A percentile compares a stretch with the other conserved stretches of the same genome.
phyloP scores from a whole-genome alignment of 768 basidiomycete species.

The Phylloporus sp. region DNA sequence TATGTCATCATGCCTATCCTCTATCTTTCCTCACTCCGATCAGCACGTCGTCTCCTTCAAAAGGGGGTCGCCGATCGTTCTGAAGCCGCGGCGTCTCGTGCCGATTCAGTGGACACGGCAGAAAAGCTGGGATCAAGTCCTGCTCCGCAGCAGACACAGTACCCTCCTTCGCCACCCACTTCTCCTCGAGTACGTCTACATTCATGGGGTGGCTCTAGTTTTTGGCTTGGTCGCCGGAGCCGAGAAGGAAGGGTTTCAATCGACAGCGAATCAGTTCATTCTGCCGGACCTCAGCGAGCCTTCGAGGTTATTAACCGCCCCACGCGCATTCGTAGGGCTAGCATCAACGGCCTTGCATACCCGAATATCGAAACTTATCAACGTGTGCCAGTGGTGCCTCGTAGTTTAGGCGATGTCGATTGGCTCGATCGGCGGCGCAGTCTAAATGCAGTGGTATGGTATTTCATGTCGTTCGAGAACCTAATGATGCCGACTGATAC shows the following conservation, averaged over 20 bases:
- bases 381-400: slow-evolving; percentile 41
- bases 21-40: slow-evolving; percentile 29
- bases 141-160: slow-evolving; percentile 29
- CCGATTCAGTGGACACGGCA: slow-evolving; percentile 37
- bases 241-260: slow-evolving; percentile 36
- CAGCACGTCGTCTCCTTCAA: slow-evolving; percentile 8
- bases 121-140: slow-evolving; percentile 37
- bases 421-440: slow-evolving; percentile 77
- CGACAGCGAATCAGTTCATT: slow-evolving; percentile 36
- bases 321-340: slow-evolving; percentile 51
- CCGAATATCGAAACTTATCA: slow-evolving; percentile 45
- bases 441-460: slow-evolving; percentile 58
- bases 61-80: slow-evolving; percentile 23
- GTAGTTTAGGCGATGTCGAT: slow-evolving; percentile 67
- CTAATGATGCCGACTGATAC: slow-evolving; percentile 19
- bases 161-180: slow-evolving; percentile 29
- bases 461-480: slow-evolving; percentile 13
- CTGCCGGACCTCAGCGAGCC: slow-evolving; percentile 34
- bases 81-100: slow-evolving; percentile 27
- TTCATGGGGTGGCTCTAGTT: slow-evolving; percentile 38
- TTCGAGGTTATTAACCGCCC: slow-evolving; percentile 52
- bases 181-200: slow-evolving; percentile 32
- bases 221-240: slow-evolving; percentile 35
- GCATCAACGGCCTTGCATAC: slow-evolving; percentile 39
- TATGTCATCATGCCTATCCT: slow-evolving; percentile 51